Evolutionary conservation across 106 monocot genomes (phyloP).

Genomic region (Chionographis japonica): DNA sequence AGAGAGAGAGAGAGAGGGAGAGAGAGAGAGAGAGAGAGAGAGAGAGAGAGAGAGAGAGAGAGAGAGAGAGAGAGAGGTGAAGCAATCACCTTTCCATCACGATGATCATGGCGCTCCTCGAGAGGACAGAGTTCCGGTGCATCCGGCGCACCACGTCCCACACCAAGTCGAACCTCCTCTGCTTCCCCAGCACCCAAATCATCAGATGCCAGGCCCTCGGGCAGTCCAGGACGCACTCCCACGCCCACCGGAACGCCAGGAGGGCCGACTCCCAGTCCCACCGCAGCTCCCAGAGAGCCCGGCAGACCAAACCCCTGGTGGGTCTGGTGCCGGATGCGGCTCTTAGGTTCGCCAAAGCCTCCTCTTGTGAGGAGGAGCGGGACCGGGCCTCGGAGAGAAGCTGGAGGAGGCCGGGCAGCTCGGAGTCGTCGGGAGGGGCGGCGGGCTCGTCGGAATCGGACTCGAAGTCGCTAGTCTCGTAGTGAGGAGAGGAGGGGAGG

Average conservation of each 20-base stretch:
- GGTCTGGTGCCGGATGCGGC: conserved; percentile 17
- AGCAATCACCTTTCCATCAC: conserved; percentile 60
- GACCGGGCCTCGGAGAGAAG: conserved; percentile 35
- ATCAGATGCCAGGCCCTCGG: conserved; percentile 52
- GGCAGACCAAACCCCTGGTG: conserved; percentile 29
- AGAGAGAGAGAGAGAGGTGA: neutral
- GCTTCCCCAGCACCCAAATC: conserved; percentile 61
- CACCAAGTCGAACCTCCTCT: conserved; percentile 48
- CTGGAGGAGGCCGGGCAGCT: conserved; percentile 30
- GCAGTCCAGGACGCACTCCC: conserved; percentile 25
- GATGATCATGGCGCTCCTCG: conserved; percentile 38
- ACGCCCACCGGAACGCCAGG: conserved; percentile 53
- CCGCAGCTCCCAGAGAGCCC: conserved; percentile 67
- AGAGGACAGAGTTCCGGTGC: conserved; percentile 36
- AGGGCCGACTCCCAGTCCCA: conserved; percentile 61
- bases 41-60: no score
- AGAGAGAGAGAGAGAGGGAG: no score
- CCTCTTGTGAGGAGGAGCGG: conserved; percentile 17
- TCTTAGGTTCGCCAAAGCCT: conserved; percentile 33
- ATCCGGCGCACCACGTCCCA: conserved; percentile 59
- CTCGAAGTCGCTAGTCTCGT: conserved; percentile 36
- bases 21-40: no score
- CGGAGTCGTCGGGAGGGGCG: neutral
- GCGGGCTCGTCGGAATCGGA: conserved; percentile 12
- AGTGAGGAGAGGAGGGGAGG: neutral